These are phyloP conservation scores for Solanum stenotomum DNA, from an alignment of 257 asterid species.

Conservation along the genomic window DNA sequence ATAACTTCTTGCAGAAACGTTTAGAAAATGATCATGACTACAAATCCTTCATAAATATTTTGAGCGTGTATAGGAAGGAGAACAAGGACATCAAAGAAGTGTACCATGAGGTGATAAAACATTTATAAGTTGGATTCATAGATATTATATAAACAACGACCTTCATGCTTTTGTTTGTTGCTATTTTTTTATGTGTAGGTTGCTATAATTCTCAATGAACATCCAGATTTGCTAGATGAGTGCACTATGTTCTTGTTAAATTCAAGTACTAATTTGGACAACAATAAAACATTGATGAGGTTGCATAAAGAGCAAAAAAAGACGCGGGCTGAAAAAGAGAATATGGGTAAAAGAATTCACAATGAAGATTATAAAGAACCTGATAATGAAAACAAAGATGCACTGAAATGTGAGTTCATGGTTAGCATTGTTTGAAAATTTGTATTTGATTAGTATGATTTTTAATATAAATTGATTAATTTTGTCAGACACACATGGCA, in stretches of 20 bases:
- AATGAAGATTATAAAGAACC: conserved; percentile 48
- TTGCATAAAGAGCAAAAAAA: neutral
- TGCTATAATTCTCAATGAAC: conserved; percentile 64
- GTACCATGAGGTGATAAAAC: conserved; percentile 63
- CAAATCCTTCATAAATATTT: conserved; percentile 84
- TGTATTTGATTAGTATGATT: neutral
- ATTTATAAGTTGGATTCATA: neutral
- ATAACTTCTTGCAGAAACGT: conserved; percentile 53
- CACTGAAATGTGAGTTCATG: conserved; percentile 62
- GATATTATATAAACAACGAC: neutral
- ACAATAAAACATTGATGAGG: neutral
- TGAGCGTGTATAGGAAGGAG: conserved; percentile 81
- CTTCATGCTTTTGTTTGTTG: neutral
- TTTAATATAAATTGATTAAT: conserved; percentile 9
- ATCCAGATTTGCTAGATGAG: conserved; percentile 88
- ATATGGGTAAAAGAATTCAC: neutral
- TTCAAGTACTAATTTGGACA: neutral
- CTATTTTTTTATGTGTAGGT: conserved; percentile 36
- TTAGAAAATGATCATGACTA: conserved; percentile 73
- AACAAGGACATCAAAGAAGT: conserved; percentile 79
- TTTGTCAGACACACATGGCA: conserved; percentile 53
- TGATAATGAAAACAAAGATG: conserved; percentile 51
- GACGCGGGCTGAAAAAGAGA: neutral
- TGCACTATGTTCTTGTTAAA: conserved; percentile 55
- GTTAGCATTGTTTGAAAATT: neutral